Evolutionary conservation across 2,329 filamentous ascomycete genomes (phyloP), one percentile per base, ranked within the genome.

Genomic region (Epichloe amarillans): DNA sequence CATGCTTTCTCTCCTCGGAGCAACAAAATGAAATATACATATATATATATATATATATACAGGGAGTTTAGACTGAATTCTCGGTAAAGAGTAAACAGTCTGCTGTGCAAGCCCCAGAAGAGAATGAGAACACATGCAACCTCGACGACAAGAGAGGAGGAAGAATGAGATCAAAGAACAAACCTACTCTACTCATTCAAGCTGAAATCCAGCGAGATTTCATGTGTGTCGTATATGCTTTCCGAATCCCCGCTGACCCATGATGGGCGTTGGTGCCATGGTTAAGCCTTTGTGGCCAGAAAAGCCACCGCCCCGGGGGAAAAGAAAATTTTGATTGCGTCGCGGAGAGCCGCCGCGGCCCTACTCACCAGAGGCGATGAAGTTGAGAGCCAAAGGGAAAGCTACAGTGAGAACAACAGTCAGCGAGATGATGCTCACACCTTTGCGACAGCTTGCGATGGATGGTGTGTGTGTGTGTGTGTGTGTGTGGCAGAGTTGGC

Each of bases 351-450:
- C 48, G 12, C n/a, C 35, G 17, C 15, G n/a, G 42, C 48, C 26
- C 68, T 69, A 91, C 87, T 91, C 82, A 93, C 87, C 86, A 73
- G 86, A 88, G 67, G 87, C 87, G 72, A 93, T 86, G 73, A 93
- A 93, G 72, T 93, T 93, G 64, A 93, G 75, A 67, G 87, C 86
- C 68, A 93, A 72, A 60, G 87, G 87, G 57, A 88, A 71, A 57
- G 84, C 87, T 93, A 61, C 7, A 30, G 8, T 8, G 23, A 6
- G 12, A 15, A 12, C 46, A 53, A 58, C 55, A 49, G 44, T 49
- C 15, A 55, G 43, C 14, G 19, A 37, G 30, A 50, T 23, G 3
- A 40, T 17, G 37, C 15, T 12, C 3, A 5, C n/a, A 19, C 21
- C n/a, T 19, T 26, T 23, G 37, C n/a, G 7, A 41, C 11, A 45